Evolutionary conservation across 805 yeast genomes (phyloP).

Genomic region (Hyphopichia homilentoma): DNA sequence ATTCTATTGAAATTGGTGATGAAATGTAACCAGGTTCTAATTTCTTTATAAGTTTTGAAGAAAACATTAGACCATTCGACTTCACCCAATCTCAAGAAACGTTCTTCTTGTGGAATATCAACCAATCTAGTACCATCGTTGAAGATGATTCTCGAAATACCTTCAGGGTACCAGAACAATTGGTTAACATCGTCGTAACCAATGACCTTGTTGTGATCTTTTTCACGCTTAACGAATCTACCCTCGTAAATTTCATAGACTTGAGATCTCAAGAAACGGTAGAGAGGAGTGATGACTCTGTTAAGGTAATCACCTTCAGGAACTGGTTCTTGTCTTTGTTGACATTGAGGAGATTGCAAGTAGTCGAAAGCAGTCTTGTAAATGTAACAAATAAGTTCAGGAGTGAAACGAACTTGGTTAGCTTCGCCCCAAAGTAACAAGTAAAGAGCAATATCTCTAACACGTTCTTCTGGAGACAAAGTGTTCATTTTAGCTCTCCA

Average conservation of each 20-base stretch:
- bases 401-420: slow-evolving; percentile 89
- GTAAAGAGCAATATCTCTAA: slow-evolving; percentile 73
- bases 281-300: slow-evolving; percentile 88
- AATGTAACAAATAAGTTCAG: slow-evolving; percentile 87
- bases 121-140: slow-evolving; percentile 91
- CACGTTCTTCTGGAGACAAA: slow-evolving; percentile 71
- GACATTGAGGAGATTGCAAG: slow-evolving; percentile 83
- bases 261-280: slow-evolving; percentile 73
- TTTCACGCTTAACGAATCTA: slow-evolving; percentile 79
- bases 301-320: slow-evolving; percentile 91
- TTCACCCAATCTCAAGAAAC: slow-evolving; percentile 86
- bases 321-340: slow-evolving; percentile 77
- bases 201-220: slow-evolving; percentile 72
- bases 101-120: slow-evolving; percentile 85
- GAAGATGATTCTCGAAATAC: slow-evolving; percentile 85
- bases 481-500: slow-evolving; percentile 81
- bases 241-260: slow-evolving; percentile 81
- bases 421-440: slow-evolving; percentile 87
- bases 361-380: slow-evolving; percentile 94
- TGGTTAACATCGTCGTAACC: slow-evolving; percentile 99
- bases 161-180: slow-evolving; percentile 99
- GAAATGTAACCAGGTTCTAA: slow-evolving; percentile 96
- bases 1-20: slow-evolving; percentile 95
- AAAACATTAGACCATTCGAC: slow-evolving; percentile 89
- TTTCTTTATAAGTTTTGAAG: slow-evolving; percentile 93